Evolutionary conservation across 2,329 filamentous ascomycete genomes (phyloP), one percentile per base, ranked within the genome.

Genomic region (Pseudogymnoascus sp.): DNA sequence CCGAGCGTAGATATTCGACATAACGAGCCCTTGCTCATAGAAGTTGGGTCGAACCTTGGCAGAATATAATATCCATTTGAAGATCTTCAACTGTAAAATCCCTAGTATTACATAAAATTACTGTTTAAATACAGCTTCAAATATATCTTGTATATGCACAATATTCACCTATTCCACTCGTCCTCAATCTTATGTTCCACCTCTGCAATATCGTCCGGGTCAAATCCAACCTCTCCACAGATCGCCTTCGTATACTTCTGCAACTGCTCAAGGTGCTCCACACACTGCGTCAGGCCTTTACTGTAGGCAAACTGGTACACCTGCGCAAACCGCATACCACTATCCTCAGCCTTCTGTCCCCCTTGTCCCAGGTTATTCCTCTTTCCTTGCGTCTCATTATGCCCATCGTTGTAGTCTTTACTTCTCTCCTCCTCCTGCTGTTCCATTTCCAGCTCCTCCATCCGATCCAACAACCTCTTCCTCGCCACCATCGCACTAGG

Each of bases 211-310:
- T 50, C 61, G 2, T 42, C 31, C 25, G 42, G 31, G 50, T 63
- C 62, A 42, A 64, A 79, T 75, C 78, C 77, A 68, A 80, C 78
- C 70, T 85, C 82, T 12, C 84, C 83, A 36, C 82, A 79, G 66
- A 86, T 83, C 56, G 80, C 77, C 71, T 84, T 86, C 1, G 82
- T 84, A 64, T 80, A 84, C 65, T 76, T 79, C 68, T 84, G 80
- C 56, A 86, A 70, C 64, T 81, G 77, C 67, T 83, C 79, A 2
- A 85, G 70, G 66, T 85, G 79, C 60, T 79, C 77, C 78, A 71
- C 84, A 66, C 67, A 83, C 3, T 80, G 79, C 5, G 81, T 83
- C 56, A 83, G 72, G 65, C 79, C 82, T 67, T 83, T 78, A 63
- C 79, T 80, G 68, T 82, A 82, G 1, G 78, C 80, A 70, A 80